Base-by-base conservation (phyloP, 2,329 filamentous ascomycete genomes). In the Talaromyces sp. region DNA sequence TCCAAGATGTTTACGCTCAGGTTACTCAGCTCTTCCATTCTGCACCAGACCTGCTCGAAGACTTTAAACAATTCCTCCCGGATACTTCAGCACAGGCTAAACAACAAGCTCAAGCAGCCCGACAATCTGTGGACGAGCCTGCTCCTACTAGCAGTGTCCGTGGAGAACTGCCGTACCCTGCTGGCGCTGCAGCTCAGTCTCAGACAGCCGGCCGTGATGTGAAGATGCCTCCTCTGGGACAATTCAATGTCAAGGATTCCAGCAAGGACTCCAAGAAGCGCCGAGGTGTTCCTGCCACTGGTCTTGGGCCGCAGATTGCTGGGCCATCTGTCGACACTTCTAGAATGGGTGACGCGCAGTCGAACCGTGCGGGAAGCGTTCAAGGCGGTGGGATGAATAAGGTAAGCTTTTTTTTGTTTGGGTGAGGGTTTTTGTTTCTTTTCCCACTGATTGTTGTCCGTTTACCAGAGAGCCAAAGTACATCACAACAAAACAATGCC, bases 61-160 rank as follows among this genome's bases (percentile, higher is more conserved):
- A 99, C 71, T 99, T 99, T 73, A 99, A 99, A 75, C 95, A 99
- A 71, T 99, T 99, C 67, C 82, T 99, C 8, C 95, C 95, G 0
- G 95, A 99, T 73, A 96, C 93, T 50, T 87, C 88, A 32, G 87
- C 88, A 19, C 84, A 87, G 65, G 85, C 82, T 67, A 89, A 84
- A 73, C 84, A 84, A 58, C 82, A 83, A 67, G 82, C 81, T n/a
- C 73, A 75, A 64, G 81, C 76, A 62, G 82, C 77, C 64, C 75
- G 85, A 69, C 86, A 88, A 59, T 80, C 84, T 51, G 82, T 85
- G 46, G 91, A 92, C 66, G 88, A 92, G 61, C 83, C 84, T 26
- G 84, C 82, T 81, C 89, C 80, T 78, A 83, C 67, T 81, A 95
- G 79, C 69, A 86, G 86, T 68, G 75, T 86, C 59, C 80, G 86